Percentiles rank a stretch among this genome's conserved stretches.
Conservation (phyloP, 2,329 filamentous ascomycete species). For the Pseudogymnoascus sp. region DNA sequence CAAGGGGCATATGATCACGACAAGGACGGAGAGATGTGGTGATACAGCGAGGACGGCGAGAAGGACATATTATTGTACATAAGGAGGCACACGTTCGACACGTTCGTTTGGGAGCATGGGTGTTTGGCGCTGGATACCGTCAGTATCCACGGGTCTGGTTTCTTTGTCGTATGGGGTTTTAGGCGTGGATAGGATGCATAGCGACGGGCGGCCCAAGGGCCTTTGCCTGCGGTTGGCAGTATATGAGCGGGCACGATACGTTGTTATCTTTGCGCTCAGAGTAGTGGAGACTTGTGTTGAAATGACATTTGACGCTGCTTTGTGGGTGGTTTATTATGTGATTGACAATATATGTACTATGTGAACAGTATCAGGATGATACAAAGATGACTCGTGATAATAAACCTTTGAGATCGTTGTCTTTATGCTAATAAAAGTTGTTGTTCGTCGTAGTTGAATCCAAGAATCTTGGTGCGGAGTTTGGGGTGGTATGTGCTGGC, state of each 20-base stretch:
- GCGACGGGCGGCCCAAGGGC: slow-evolving; percentile 2
- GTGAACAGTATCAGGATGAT: neutral
- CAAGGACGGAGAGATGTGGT: slow-evolving; percentile 3
- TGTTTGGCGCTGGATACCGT: slow-evolving; percentile 5
- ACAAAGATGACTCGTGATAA: neutral
- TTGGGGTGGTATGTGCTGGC: neutral
- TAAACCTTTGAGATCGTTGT: too few species aligned
- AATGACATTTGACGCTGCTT: neutral
- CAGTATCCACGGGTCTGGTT: neutral
- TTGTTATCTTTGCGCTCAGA: neutral
- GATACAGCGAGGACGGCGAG: neutral
- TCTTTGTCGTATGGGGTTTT: neutral
- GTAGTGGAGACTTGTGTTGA: neutral
- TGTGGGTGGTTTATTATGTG: neutral
- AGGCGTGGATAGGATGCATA: slow-evolving; percentile 3
- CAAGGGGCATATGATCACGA: slow-evolving; percentile 2
- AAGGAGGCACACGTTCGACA: slow-evolving; percentile 1
- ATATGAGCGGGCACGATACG: slow-evolving; percentile 6
- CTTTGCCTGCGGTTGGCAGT: neutral
- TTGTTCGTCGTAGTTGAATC: neutral
- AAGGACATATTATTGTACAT: slow-evolving; percentile 2
- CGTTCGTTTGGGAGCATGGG: slow-evolving; percentile 5
- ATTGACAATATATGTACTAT: neutral
- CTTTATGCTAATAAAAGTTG: neutral
- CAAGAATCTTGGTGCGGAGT: neutral